Evolutionary conservation across 1,139 yeast genomes (phyloP).

Genomic region (Taphrina deformans): DNA sequence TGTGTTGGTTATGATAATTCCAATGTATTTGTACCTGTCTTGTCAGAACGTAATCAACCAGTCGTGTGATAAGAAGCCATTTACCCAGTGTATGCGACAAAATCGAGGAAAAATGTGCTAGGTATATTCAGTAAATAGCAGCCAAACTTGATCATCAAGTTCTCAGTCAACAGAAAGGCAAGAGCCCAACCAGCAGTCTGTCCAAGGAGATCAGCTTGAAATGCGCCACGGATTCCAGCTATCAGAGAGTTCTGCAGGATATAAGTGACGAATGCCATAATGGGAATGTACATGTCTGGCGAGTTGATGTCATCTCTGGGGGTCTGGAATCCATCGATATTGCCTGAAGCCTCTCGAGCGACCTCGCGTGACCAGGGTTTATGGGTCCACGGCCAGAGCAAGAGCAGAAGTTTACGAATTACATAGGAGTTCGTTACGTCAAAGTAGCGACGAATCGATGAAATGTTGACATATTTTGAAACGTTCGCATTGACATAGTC

Average conservation of each 20-base stretch:
- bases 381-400: constrained; percentile 84
- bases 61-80: not conserved
- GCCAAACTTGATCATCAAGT: constrained; percentile 60
- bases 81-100: constrained; percentile 78
- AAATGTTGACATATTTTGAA: constrained; percentile 45
- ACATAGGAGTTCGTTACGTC: constrained; percentile 91
- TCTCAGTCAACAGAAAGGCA: constrained; percentile 77
- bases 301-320: constrained; percentile 86
- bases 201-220: constrained; percentile 91
- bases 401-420: constrained; percentile 65
- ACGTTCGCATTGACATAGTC: constrained; percentile 73
- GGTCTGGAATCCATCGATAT: constrained; percentile 59
- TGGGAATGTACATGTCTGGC: constrained; percentile 93
- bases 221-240: constrained; percentile 84
- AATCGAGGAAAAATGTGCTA: constrained; percentile 60
- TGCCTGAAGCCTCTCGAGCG: constrained; percentile 40
- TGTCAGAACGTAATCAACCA: not conserved
- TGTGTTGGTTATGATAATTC: constrained; percentile 50
- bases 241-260: constrained; percentile 79
- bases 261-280: constrained; percentile 89
- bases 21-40: constrained; percentile 73
- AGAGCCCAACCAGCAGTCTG: constrained; percentile 85
- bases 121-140: constrained; percentile 59
- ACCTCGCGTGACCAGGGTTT: constrained; percentile 60
- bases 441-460: constrained; percentile 75